Conservation (phyloP, 108 stramenopile genomes). For the Cylindrotheca closterium region DNA sequence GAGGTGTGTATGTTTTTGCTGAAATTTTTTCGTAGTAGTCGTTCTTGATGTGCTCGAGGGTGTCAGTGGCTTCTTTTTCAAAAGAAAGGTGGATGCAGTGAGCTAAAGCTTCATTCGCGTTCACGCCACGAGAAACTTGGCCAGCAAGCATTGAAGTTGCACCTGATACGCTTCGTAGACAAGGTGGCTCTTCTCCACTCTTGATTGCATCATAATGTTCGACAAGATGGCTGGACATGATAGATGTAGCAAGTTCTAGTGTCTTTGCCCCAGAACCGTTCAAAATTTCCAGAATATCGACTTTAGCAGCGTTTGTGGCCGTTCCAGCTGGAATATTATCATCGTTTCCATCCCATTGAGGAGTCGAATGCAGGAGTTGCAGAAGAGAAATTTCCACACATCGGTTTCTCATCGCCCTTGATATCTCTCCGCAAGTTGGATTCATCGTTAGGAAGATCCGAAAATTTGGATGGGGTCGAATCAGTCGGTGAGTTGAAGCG, state of each 20-base stretch:
- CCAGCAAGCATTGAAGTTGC: slow-evolving; percentile 6
- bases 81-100: slow-evolving; percentile 18
- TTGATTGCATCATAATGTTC: slow-evolving; percentile 13
- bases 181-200: slow-evolving; percentile 11
- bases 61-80: slow-evolving; percentile 10
- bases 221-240: slow-evolving; percentile 1
- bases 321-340: neutral
- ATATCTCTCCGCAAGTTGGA: slow-evolving; percentile 87
- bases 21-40: neutral
- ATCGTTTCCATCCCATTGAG: neutral
- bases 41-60: neutral
- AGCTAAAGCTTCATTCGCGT: neutral
- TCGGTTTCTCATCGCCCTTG: slow-evolving; percentile 98
- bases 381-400: slow-evolving; percentile 90
- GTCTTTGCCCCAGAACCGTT: slow-evolving; percentile 7
- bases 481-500: slow-evolving; percentile 37
- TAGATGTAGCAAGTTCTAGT: slow-evolving; percentile 15
- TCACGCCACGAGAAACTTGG: slow-evolving; percentile 14
- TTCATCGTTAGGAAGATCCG: slow-evolving; percentile 95
- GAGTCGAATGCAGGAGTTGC: neutral
- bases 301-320: slow-evolving; percentile 2
- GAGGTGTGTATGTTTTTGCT: neutral
- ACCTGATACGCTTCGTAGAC: slow-evolving; percentile 4
- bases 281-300: slow-evolving; percentile 18
- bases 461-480: slow-evolving; percentile 93